Evolutionary conservation across 305 asterid species (phyloP).

Genomic region (Fraxinus angustifolia): DNA sequence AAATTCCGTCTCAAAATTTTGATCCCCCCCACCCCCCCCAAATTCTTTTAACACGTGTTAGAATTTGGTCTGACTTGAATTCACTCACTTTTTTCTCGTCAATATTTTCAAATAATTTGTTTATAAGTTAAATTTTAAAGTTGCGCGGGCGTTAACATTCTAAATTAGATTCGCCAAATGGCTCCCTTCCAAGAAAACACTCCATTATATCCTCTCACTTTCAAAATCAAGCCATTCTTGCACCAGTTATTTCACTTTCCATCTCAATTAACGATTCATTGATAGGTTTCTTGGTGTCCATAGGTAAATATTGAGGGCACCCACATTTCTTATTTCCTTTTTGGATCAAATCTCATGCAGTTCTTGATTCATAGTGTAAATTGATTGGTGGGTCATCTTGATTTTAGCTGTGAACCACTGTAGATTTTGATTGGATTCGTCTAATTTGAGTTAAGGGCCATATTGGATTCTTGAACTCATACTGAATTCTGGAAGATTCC

Average conservation of each 20-base stretch:
- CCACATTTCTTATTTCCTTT: background rate
- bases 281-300: background rate
- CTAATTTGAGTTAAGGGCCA: slow-evolving; percentile 29
- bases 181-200: background rate
- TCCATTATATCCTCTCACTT: background rate
- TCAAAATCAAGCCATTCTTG: background rate
- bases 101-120: too few relatives aligned
- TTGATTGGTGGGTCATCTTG: slow-evolving; percentile 26
- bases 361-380: slow-evolving; percentile 14
- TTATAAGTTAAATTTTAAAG: too few relatives aligned
- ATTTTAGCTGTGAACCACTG: slow-evolving; percentile 23
- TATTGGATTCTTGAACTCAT: slow-evolving; percentile 31
- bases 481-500: slow-evolving; percentile 35
- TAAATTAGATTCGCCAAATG: background rate
- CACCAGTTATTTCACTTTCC: background rate
- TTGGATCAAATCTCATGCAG: slow-evolving; percentile 17
- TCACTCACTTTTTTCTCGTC: too few relatives aligned
- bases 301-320: too few relatives aligned
- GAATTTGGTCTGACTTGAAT: too few relatives aligned
- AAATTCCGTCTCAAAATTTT: too few relatives aligned
- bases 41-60: too few relatives aligned
- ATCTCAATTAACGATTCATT: background rate
- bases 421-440: slow-evolving; percentile 12
- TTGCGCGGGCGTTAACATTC: background rate
- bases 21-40: too few relatives aligned